Percentiles rank a stretch among this genome's conserved stretches.
These are phyloP conservation scores for Acmispon strigosus DNA, from an alignment of 306 rosid genomes.

Conservation along the genomic window DNA sequence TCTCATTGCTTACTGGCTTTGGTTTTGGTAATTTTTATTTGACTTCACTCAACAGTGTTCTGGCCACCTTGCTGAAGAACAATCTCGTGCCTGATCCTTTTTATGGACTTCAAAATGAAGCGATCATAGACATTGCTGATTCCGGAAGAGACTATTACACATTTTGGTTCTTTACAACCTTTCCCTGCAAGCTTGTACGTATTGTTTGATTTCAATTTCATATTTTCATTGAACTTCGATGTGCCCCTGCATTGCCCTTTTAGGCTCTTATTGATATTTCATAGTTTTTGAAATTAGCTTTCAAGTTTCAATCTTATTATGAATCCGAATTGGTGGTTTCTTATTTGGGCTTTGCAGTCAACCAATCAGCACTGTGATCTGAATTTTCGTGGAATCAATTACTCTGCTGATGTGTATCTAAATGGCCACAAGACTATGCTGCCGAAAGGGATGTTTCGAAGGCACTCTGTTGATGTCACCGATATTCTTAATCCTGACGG, in stretches of 20 bases:
- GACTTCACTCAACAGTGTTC: conserved; percentile 42
- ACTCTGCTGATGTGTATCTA: conserved; percentile 76
- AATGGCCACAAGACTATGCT: conserved; percentile 66
- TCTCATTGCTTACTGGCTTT: neutral
- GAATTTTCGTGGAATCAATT: conserved; percentile 86
- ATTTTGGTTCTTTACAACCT: conserved; percentile 84
- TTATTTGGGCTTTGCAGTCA: conserved; percentile 38
- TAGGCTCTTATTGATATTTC: neutral
- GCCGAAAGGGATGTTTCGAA: conserved; percentile 90
- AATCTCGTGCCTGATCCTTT: conserved; percentile 82
- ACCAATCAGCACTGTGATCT: conserved; percentile 64
- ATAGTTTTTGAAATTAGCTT: neutral
- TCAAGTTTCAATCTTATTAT: neutral
- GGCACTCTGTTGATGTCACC: conserved; percentile 82
- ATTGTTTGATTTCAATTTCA: neutral
- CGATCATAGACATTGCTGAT: conserved; percentile 79
- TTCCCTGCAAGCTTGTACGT: conserved; percentile 63
- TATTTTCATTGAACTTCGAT: neutral
- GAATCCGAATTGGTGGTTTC: neutral
- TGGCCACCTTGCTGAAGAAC: conserved; percentile 82
- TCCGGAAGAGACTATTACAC: conserved; percentile 88
- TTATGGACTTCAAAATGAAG: conserved; percentile 65
- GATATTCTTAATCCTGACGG: conserved; percentile 66
- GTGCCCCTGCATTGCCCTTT: neutral
- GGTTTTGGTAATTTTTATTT: neutral